These are phyloP conservation scores for Schizonepeta tenuifolia DNA, from an alignment of 257 asterid species.

Conservation along the genomic window DNA sequence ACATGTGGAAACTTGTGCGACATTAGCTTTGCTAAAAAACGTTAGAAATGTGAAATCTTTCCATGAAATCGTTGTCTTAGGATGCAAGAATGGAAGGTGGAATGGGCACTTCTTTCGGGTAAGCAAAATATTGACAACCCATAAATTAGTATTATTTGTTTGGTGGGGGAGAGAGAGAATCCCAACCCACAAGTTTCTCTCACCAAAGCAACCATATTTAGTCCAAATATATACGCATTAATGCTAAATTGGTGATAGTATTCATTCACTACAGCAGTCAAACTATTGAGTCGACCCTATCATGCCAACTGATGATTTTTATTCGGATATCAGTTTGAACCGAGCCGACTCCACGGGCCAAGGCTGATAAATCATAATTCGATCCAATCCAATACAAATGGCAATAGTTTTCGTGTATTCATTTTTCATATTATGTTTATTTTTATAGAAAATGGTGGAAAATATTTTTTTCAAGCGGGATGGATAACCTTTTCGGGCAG, in stretches of 20 bases:
- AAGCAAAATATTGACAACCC: constrained; percentile 44
- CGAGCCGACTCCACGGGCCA: no score
- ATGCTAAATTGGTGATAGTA: neutral
- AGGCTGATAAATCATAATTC: no score
- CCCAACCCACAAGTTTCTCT: constrained; percentile 36
- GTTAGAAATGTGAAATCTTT: constrained; percentile 1
- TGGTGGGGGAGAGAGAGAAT: constrained; percentile 50
- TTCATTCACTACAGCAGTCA: no score
- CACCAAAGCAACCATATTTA: neutral
- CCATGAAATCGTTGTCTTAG: constrained; percentile 38
- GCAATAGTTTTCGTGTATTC: neutral
- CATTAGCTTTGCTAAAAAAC: constrained; percentile 24
- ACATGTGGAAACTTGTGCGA: neutral
- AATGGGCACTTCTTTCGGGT: constrained; percentile 46
- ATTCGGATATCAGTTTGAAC: no score
- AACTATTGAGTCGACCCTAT: no score
- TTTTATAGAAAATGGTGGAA: no score
- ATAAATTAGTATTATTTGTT: constrained; percentile 34
- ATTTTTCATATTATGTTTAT: no score
- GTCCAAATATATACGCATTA: no score
- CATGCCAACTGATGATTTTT: no score
- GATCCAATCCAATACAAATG: neutral
- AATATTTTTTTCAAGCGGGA: no score
- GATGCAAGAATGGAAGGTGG: constrained; percentile 62
- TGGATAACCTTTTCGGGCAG: no score